Percentiles rank a stretch among this genome's conserved stretches.
Evolutionary conservation across 1,139 yeast genomes (phyloP).

Genomic region (Candida mesenterica): DNA sequence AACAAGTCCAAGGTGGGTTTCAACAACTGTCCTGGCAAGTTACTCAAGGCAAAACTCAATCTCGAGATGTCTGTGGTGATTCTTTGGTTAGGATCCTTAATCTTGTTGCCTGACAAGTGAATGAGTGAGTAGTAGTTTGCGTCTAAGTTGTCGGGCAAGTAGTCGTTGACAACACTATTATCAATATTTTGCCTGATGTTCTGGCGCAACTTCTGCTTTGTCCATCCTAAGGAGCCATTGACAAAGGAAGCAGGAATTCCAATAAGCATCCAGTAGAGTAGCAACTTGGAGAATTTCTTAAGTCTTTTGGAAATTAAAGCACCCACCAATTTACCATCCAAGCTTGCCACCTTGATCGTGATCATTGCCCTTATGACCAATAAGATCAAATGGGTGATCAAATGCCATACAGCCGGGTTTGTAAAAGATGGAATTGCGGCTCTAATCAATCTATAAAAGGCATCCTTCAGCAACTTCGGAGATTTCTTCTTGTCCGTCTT

Average conservation of each 20-base stretch:
- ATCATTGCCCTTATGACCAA: conserved; percentile 69
- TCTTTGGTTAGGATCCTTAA: conserved; percentile 80
- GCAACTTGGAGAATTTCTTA: conserved; percentile 57
- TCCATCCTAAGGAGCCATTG: conserved; percentile 69
- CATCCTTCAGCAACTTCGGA: conserved; percentile 34
- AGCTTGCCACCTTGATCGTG: conserved; percentile 78
- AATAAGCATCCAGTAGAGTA: conserved; percentile 77
- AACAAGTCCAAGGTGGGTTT: conserved; percentile 82
- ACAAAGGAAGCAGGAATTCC: conserved; percentile 87
- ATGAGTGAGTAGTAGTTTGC: conserved; percentile 53
- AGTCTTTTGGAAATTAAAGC: conserved; percentile 74
- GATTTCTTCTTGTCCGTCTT: conserved; percentile 16
- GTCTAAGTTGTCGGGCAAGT: conserved; percentile 60
- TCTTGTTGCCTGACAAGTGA: conserved; percentile 54
- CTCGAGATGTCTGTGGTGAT: conserved; percentile 77
- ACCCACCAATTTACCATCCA: conserved; percentile 86
- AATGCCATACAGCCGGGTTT: conserved; percentile 37
- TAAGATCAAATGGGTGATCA: conserved; percentile 58
- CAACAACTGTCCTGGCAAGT: conserved; percentile 81
- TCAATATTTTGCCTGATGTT: conserved; percentile 68
- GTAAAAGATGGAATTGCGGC: conserved; percentile 40
- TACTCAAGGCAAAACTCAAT: conserved; percentile 68
- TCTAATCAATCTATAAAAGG: conserved; percentile 31
- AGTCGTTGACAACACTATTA: conserved; percentile 58
- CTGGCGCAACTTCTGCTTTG: conserved; percentile 67